Percentiles rank a stretch among this genome's conserved stretches.
These are phyloP conservation scores for Rhodotorula taiwanensis DNA, from an alignment of 768 basidiomycete genomes.

Conservation along the genomic window DNA sequence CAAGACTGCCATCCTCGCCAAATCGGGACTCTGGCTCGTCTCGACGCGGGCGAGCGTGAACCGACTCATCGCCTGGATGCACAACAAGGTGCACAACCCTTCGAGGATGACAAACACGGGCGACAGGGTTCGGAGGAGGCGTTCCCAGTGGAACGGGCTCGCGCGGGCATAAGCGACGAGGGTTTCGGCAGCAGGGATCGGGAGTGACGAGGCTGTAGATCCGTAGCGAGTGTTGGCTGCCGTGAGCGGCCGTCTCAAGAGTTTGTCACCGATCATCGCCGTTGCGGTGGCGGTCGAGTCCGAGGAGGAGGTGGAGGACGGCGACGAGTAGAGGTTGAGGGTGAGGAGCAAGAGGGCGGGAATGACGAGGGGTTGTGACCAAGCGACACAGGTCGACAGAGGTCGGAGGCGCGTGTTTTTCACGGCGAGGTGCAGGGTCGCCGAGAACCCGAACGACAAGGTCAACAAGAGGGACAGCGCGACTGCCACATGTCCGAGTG, in stretches of 20 bases:
- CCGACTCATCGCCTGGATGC: slow-evolving; percentile 28
- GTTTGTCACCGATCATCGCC: not conserved
- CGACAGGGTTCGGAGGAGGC: slow-evolving; percentile 26
- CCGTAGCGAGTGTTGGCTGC: too few species aligned
- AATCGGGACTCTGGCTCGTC: slow-evolving; percentile 14
- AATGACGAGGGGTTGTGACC: slow-evolving; percentile 34
- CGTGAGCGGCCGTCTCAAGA: too few species aligned
- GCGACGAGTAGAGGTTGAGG: slow-evolving; percentile 42
- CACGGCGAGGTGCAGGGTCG: slow-evolving; percentile 26
- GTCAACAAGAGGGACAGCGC: slow-evolving; percentile 38
- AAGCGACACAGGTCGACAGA: slow-evolving; percentile 19
- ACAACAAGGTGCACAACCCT: slow-evolving; percentile 36
- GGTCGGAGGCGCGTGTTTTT: slow-evolving; percentile 35
- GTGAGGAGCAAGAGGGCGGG: slow-evolving; percentile 39
- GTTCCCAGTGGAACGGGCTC: slow-evolving; percentile 35
- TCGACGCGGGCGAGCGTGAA: slow-evolving; percentile 37
- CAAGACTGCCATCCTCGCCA: slow-evolving; percentile 34
- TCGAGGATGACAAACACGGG: slow-evolving; percentile 41
- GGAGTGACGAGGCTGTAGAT: too few species aligned
- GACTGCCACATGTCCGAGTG: not conserved
- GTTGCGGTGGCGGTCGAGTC: too few species aligned
- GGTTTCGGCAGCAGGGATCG: not conserved
- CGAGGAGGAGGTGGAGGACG: slow-evolving; percentile 3
- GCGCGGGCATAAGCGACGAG: slow-evolving; percentile 1
- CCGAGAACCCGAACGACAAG: slow-evolving; percentile 22